Conservation (phyloP, 1,284 basidiomycete species). For the Hemileia vastatrix region DNA sequence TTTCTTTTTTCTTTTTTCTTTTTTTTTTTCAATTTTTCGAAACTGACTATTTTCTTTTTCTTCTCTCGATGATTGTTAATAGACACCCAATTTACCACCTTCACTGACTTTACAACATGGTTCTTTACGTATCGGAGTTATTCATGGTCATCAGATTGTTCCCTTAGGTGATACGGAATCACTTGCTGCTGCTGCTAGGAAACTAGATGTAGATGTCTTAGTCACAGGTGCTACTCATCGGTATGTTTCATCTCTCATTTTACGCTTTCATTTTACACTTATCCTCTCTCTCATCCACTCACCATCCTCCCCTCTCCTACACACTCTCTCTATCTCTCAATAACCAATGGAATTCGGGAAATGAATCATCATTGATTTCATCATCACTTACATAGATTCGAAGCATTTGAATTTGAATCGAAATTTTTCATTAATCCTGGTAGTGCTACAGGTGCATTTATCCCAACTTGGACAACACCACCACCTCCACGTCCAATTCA, state of each 20-base stretch:
- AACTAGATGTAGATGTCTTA: slow-evolving; percentile 95
- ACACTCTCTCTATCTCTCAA: neutral
- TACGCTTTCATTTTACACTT: neutral
- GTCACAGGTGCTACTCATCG: slow-evolving; percentile 87
- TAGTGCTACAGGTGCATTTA: slow-evolving; percentile 77
- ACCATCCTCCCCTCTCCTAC: slow-evolving; percentile 6
- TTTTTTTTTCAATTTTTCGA: neutral
- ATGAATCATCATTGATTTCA: neutral
- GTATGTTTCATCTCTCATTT: slow-evolving; percentile 50
- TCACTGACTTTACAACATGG: slow-evolving; percentile 72
- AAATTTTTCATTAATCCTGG: slow-evolving; percentile 96
- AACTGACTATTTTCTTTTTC: slow-evolving; percentile 14
- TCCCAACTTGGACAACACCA: slow-evolving; percentile 7
- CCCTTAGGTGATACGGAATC: slow-evolving; percentile 86
- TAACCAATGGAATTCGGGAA: neutral
- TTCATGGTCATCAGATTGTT: slow-evolving; percentile 90
- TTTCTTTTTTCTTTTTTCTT: neutral
- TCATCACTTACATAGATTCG: slow-evolving; percentile 57
- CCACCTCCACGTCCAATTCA: neutral
- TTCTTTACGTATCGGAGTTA: slow-evolving; percentile 81
- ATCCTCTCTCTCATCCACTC: neutral
- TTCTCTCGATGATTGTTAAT: neutral
- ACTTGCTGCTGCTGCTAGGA: slow-evolving; percentile 72
- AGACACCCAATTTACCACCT: slow-evolving; percentile 65
- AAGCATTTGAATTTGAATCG: slow-evolving; percentile 80